Conservation (phyloP, 73 alveolate species). For the Paramecium octaurelia region DNA sequence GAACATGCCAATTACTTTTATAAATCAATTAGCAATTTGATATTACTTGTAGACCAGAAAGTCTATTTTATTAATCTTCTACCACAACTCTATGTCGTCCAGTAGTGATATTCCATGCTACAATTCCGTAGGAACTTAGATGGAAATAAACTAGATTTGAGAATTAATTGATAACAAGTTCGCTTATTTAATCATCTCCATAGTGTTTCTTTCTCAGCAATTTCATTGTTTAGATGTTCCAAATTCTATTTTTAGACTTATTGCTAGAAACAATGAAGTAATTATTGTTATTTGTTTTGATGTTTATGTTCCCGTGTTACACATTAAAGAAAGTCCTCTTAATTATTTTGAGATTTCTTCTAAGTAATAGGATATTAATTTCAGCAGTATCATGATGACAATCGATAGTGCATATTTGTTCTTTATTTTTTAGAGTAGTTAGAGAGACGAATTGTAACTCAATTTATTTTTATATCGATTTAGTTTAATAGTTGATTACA, state of each 20-base stretch:
- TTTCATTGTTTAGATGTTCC: neutral
- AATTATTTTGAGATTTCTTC: neutral
- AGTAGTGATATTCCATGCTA: neutral
- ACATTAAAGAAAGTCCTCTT: neutral
- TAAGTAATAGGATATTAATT: neutral
- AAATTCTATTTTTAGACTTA: neutral
- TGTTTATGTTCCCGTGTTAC: neutral
- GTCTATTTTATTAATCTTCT: neutral
- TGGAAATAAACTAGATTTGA: neutral
- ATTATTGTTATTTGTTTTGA: neutral
- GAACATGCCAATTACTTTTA: neutral
- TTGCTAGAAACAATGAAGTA: neutral
- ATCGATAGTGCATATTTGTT: neutral
- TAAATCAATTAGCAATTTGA: neutral
- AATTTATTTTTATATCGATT: neutral
- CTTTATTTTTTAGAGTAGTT: neutral
- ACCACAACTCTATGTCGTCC: neutral
- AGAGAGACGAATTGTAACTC: neutral
- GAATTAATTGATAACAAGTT: neutral
- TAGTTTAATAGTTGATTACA: neutral
- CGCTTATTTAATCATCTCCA: neutral
- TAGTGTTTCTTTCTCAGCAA: neutral
- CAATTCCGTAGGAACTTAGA: neutral
- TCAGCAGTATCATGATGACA: neutral
- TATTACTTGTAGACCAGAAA: neutral